Percentiles rank a stretch among this genome's conserved stretches.
These are phyloP conservation scores for Candida broadrunensis DNA, from an alignment of 805 yeast genomes.

Conservation along the genomic window DNA sequence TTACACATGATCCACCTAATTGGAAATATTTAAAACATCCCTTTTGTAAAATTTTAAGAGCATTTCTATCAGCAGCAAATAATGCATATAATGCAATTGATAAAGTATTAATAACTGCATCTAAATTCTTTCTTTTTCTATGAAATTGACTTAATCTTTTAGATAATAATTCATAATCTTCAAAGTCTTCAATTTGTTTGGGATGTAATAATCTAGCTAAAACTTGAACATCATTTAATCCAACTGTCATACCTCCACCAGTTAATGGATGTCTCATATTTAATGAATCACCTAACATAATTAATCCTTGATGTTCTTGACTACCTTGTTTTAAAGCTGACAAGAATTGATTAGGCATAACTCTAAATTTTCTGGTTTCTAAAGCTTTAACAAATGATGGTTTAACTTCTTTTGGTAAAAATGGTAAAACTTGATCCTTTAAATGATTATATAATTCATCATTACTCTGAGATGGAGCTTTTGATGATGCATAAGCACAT, in stretches of 20 bases:
- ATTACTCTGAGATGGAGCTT: constrained; percentile 62
- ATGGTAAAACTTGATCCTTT: constrained; percentile 55
- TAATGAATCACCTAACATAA: constrained; percentile 87
- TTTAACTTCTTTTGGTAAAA: constrained; percentile 59
- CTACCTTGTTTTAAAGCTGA: constrained; percentile 66
- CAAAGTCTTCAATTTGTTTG: constrained; percentile 49
- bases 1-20: constrained; percentile 77
- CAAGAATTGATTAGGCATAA: constrained; percentile 93
- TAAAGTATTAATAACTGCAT: constrained; percentile 82
- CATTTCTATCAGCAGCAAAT: constrained; percentile 78
- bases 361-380: constrained; percentile 51
- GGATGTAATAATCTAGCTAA: constrained; percentile 63
- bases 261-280: constrained; percentile 98
- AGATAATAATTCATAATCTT: constrained; percentile 54
- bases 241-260: constrained; percentile 99
- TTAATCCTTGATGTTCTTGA: constrained; percentile 60
- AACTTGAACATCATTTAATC: constrained; percentile 77
- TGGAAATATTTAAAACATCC: constrained; percentile 90
- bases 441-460: constrained; percentile 64
- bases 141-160: constrained; percentile 67
- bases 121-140: constrained; percentile 70
- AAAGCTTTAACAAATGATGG: constrained; percentile 73
- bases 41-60: constrained; percentile 66
- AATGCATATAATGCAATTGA: constrained; percentile 87
- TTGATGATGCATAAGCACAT: constrained; percentile 77